Percentiles rank a stretch among this genome's conserved stretches.
These are phyloP conservation scores for Gremmenia infestans DNA, from an alignment of 2,329 filamentous ascomycete genomes.

Conservation along the genomic window DNA sequence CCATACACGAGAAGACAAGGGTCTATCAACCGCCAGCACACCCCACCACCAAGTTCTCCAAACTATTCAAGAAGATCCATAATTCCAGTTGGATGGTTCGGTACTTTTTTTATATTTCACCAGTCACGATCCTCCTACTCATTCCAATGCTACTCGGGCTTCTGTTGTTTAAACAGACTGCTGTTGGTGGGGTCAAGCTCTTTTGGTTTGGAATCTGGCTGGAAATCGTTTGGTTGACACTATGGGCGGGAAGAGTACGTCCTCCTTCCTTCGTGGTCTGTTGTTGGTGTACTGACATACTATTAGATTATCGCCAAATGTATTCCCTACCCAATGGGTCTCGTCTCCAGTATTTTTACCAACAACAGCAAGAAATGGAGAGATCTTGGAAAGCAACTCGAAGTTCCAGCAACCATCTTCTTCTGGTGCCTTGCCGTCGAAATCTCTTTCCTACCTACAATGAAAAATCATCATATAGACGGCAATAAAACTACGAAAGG, in stretches of 20 bases:
- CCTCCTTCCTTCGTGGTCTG: neutral
- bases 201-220: conserved; percentile 96
- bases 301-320: conserved; percentile 55
- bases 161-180: conserved; percentile 52
- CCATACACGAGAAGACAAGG: conserved; percentile 61
- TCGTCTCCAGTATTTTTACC: conserved; percentile 67
- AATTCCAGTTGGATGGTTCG: conserved; percentile 61
- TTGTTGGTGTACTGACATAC: conserved; percentile 6
- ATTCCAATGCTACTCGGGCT: conserved; percentile 64
- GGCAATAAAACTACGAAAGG: conserved; percentile 45
- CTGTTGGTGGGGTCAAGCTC: conserved; percentile 69
- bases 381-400: conserved; percentile 79
- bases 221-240: conserved; percentile 84
- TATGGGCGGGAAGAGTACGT: conserved; percentile 69
- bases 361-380: conserved; percentile 91
- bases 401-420: conserved; percentile 80
- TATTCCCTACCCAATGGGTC: conserved; percentile 55
- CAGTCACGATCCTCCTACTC: conserved; percentile 58
- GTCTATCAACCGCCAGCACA: conserved; percentile 61
- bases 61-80: conserved; percentile 60
- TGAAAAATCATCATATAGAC: conserved; percentile 53
- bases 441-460: conserved; percentile 78
- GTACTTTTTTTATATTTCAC: conserved; percentile 67
- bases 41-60: conserved; percentile 56
- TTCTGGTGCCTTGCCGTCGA: conserved; percentile 88